Conservation (phyloP, 352 stramenopile genomes). For the Phytophthora colocasiae region DNA sequence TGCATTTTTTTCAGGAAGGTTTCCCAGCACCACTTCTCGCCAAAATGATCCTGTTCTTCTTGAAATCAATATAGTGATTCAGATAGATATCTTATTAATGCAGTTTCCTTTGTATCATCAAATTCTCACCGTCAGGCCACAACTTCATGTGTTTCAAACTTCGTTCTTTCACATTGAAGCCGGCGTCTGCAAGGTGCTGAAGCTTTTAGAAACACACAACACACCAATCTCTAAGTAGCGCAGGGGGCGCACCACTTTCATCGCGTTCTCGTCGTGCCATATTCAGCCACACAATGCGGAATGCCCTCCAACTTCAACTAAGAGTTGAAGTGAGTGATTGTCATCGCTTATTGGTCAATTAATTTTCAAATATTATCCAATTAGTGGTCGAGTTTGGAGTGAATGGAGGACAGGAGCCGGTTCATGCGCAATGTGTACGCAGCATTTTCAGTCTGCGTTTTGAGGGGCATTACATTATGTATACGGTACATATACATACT, state of each 20-base stretch:
- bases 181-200: not conserved
- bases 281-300: not conserved
- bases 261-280: too few species aligned
- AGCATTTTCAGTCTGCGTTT: too few species aligned
- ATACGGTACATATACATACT: too few species aligned
- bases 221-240: not conserved
- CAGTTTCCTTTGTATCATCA: too few species aligned
- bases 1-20: conserved; percentile 31
- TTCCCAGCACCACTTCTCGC: conserved; percentile 23
- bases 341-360: conserved; percentile 1
- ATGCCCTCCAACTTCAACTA: conserved; percentile 7
- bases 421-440: too few species aligned
- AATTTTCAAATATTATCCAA: not conserved
- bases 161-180: conserved; percentile 2
- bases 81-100: too few species aligned
- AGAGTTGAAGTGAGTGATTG: conserved; percentile 12
- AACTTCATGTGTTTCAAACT: conserved; percentile 31
- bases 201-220: not conserved
- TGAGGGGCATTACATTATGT: too few species aligned
- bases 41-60: conserved; percentile 10
- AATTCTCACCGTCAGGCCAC: conserved; percentile 11
- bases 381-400: not conserved
- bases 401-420: conserved; percentile 23
- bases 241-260: not conserved
- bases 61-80: not conserved